Base-by-base conservation (phyloP, 176 grass and related monocot species). In the Guadua angustifolia region DNA sequence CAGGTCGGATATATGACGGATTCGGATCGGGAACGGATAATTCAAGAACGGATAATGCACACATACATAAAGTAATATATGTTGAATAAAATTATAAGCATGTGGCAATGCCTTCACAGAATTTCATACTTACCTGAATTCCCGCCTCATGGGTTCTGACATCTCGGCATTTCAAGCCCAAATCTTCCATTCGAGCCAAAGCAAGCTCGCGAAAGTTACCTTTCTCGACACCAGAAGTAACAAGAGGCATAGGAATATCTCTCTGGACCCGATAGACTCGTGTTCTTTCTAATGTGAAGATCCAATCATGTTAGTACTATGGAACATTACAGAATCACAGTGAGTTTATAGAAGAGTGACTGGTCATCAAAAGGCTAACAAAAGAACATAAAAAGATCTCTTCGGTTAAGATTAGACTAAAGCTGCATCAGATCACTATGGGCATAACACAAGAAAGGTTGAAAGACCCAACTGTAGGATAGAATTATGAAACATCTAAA, bases 191-290 rank as follows among this genome's bases (percentile, higher is more conserved):
- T 85, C 96, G 79, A 29, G 93, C 93, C 79, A 99, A 90, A 87
- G 96, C 96, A 86, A 99, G 93, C 60, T 95, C 96, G 55, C 96
- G 93, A 38, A 99, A 89, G 73, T 99, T 99, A 74, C 96, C 93
- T 78, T 99, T 99, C 86, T 99, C 96, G 6, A 99, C 96, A 87
- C 96, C 93, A 74, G 96, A 99, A 70, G 93, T 99, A 69, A 99
- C 96, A 63, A 99, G 96, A 50, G 96, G 96, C 96, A 99, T 95
- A 73, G 96, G 96, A 21, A 99, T 99, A 90, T 99, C 96, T 64
- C 96, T 90, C 78, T 99, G 96, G 36, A 99, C 96, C 45, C 96
- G 84, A 76, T 99, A 99, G 22, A 99, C 89, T 77, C 96, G 85
- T 52, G 93, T 95, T 93, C 96, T 46, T 43, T 15, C n/a, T 68